These are phyloP conservation scores for Millerago galiae DNA, from an alignment of 805 yeast species.

Conservation along the genomic window DNA sequence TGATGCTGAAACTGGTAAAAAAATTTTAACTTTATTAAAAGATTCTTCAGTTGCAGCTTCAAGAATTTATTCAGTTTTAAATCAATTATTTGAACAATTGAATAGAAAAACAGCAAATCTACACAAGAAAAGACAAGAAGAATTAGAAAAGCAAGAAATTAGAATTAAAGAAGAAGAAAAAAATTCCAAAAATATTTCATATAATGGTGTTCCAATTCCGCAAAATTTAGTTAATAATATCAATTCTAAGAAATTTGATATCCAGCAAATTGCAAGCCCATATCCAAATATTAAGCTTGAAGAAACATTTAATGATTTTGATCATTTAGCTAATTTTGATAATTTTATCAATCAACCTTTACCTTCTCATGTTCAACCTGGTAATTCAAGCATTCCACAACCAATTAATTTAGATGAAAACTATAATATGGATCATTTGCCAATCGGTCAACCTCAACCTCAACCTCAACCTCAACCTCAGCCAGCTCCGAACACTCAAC, in stretches of 20 bases:
- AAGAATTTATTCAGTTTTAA: slow-evolving; percentile 72
- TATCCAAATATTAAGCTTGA: slow-evolving; percentile 17
- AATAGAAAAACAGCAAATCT: slow-evolving; percentile 61
- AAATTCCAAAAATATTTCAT: slow-evolving; percentile 4
- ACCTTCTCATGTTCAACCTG: neutral
- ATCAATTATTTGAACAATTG: slow-evolving; percentile 72
- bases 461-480: neutral
- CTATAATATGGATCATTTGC: too few relatives aligned
- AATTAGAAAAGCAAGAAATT: slow-evolving; percentile 3
- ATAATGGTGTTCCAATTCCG: slow-evolving; percentile 20
- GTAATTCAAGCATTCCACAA: neutral
- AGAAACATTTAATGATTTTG: slow-evolving; percentile 19
- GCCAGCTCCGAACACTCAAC: neutral
- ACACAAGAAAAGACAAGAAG: slow-evolving; percentile 23
- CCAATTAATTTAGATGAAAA: neutral
- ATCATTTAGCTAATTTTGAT: slow-evolving; percentile 25
- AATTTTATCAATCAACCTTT: slow-evolving; percentile 22
- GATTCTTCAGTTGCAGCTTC: slow-evolving; percentile 72
- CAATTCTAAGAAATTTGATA: neutral
- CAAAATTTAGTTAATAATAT: slow-evolving; percentile 19
- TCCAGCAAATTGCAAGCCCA: slow-evolving; percentile 4
- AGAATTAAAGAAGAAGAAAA: slow-evolving; percentile 10
- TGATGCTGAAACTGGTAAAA: slow-evolving; percentile 80
- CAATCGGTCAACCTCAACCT: neutral
- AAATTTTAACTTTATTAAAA: slow-evolving; percentile 62